phyloP scores from a whole-genome alignment of 768 basidiomycete species.

The Butyriboletus loyo region DNA sequence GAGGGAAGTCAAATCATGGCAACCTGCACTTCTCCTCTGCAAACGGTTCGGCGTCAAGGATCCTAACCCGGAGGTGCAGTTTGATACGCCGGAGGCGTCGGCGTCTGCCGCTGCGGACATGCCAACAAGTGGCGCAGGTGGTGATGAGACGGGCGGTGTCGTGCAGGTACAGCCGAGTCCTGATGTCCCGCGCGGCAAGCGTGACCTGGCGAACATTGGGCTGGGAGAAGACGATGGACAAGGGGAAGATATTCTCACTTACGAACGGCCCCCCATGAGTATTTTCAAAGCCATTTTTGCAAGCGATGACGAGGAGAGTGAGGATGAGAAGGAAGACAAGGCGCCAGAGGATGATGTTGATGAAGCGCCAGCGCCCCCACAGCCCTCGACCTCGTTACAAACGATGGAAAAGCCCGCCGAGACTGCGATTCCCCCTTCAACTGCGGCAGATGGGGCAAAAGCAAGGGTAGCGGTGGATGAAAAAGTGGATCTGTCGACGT shows the following conservation, averaged over 20 bases:
- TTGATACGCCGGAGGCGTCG: constrained; percentile 30
- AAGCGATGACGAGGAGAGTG: constrained; percentile 86
- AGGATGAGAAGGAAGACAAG: constrained; percentile 50
- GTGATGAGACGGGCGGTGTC: not conserved
- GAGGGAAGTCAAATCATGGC: constrained; percentile 69
- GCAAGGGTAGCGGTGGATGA: constrained; percentile 3
- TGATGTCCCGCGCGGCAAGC: constrained; percentile 27
- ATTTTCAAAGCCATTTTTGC: constrained; percentile 99
- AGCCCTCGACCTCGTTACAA: constrained; percentile 9
- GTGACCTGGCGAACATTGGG: constrained; percentile 80
- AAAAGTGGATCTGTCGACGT: constrained; percentile 60
- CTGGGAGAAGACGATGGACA: constrained; percentile 91
- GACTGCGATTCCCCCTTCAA: not conserved
- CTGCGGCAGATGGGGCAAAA: not conserved
- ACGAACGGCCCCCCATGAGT: constrained; percentile 83
- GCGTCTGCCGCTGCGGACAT: constrained; percentile 17
- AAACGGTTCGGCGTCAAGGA: constrained; percentile 93
- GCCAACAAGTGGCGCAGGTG: not conserved
- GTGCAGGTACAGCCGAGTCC: not conserved
- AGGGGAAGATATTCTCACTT: constrained; percentile 83
- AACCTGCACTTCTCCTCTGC: constrained; percentile 82
- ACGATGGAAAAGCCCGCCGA: not conserved
- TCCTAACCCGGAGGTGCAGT: constrained; percentile 60
- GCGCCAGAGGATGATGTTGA: constrained; percentile 8
- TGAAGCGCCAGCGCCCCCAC: constrained; percentile 4